phyloP scores from a whole-genome alignment of 2,329 filamentous ascomycete species.

The Xylaria digitata region DNA sequence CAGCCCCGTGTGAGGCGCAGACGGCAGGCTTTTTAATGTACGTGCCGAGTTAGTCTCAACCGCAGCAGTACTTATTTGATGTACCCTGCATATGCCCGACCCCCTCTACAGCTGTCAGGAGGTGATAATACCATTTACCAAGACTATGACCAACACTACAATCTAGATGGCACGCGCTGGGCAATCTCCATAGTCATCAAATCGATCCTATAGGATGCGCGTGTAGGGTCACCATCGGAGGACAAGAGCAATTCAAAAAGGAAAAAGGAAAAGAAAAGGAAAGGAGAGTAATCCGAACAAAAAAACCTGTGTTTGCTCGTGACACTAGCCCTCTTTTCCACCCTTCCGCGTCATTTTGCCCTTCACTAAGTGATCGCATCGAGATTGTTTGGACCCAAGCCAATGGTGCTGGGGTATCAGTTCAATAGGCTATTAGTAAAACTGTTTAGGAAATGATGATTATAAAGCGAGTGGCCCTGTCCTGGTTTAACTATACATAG shows the following conservation, averaged over 20 bases:
- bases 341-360: neutral
- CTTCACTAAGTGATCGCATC: neutral
- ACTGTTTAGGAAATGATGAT: slow-evolving; percentile 6
- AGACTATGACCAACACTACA: slow-evolving; percentile 14
- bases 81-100: slow-evolving; percentile 30
- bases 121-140: slow-evolving; percentile 22
- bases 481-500: neutral
- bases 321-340: neutral
- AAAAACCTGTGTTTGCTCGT: neutral
- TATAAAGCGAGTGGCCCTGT: too few species aligned
- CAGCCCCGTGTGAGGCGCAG: slow-evolving; percentile 28
- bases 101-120: slow-evolving; percentile 22
- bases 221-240: slow-evolving; percentile 13
- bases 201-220: slow-evolving; percentile 10
- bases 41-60: slow-evolving; percentile 14
- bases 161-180: slow-evolving; percentile 26
- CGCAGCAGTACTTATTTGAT: slow-evolving; percentile 7
- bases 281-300: neutral
- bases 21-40: slow-evolving; percentile 20
- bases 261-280: neutral
- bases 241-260: neutral
- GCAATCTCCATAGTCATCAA: slow-evolving; percentile 23
- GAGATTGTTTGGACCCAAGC: neutral
- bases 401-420: neutral
- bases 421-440: neutral